Evolutionary conservation across 768 basidiomycete genomes (phyloP).

Genomic region (Hemileccinum rubropunctum): DNA sequence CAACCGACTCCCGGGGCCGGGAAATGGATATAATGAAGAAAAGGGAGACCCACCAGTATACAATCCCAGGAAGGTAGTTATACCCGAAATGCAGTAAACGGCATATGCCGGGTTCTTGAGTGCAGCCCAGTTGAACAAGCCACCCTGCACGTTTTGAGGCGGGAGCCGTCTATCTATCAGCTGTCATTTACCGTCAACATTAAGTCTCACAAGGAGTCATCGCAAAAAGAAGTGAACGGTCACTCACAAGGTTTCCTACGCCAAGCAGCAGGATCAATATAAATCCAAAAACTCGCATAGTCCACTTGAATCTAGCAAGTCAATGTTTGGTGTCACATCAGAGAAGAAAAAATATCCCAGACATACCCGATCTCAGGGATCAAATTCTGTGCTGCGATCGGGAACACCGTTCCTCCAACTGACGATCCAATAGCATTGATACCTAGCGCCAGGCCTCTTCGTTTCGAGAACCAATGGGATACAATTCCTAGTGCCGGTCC

Average conservation of each 20-base stretch:
- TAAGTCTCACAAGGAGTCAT: not conserved
- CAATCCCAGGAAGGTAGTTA: constrained; percentile 62
- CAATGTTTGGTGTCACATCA: not conserved
- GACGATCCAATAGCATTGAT: constrained; percentile 64
- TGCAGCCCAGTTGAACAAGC: constrained; percentile 52
- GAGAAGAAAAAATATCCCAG: not conserved
- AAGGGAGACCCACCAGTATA: constrained; percentile 50
- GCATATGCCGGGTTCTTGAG: constrained; percentile 50
- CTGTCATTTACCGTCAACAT: constrained; percentile 11
- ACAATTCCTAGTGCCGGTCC: constrained; percentile 58
- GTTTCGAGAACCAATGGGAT: constrained; percentile 72
- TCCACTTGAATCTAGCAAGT: constrained; percentile 66
- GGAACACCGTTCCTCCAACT: constrained; percentile 66
- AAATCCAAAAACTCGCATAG: constrained; percentile 68
- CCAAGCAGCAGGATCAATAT: constrained; percentile 53
- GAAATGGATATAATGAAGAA: not conserved
- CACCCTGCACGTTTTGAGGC: constrained; percentile 50
- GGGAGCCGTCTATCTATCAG: constrained; percentile 48
- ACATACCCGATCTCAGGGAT: constrained; percentile 55
- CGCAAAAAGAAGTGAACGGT: too few relatives aligned
- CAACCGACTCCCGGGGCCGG: not conserved
- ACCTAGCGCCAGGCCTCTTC: constrained; percentile 57
- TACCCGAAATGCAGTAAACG: constrained; percentile 55
- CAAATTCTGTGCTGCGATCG: constrained; percentile 55
- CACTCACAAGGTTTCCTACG: constrained; percentile 49